phyloP scores from a whole-genome alignment of 352 stramenopile genomes.

The Pythium biforme region DNA sequence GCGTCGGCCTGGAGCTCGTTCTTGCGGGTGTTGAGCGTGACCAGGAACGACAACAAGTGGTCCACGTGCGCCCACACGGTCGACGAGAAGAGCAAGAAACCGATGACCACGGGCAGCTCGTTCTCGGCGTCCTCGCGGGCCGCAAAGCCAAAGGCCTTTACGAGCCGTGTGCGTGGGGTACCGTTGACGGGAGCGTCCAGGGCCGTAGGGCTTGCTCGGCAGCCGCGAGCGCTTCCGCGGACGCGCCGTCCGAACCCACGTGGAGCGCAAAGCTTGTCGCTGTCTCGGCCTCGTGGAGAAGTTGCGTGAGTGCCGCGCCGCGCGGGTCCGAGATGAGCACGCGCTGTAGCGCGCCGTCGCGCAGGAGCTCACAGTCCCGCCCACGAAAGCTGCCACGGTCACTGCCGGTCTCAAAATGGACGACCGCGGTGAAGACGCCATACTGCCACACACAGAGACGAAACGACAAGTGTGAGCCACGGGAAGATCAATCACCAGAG shows the following conservation, averaged over 20 bases:
- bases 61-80: conserved; percentile 81
- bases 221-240: neutral
- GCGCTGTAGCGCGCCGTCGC: conserved; percentile 26
- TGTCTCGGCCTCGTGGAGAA: conserved; percentile 32
- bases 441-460: neutral
- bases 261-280: conserved; percentile 33
- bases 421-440: conserved; percentile 2
- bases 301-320: conserved; percentile 25
- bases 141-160: conserved; percentile 82
- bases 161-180: too few species aligned
- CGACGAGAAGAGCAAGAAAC: conserved; percentile 83
- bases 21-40: conserved; percentile 75
- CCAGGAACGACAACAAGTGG: conserved; percentile 67
- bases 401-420: conserved; percentile 1
- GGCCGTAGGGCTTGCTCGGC: neutral
- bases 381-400: neutral
- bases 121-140: conserved; percentile 12
- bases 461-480: too few species aligned
- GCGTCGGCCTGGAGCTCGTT: conserved; percentile 91
- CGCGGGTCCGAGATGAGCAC: conserved; percentile 28
- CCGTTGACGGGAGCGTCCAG: too few species aligned
- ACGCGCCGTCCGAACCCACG: conserved; percentile 37
- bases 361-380: neutral
- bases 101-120: conserved; percentile 65
- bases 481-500: too few species aligned